These are phyloP conservation scores for Maudiozyma barnettii DNA, from an alignment of 805 yeast genomes.

Conservation along the genomic window DNA sequence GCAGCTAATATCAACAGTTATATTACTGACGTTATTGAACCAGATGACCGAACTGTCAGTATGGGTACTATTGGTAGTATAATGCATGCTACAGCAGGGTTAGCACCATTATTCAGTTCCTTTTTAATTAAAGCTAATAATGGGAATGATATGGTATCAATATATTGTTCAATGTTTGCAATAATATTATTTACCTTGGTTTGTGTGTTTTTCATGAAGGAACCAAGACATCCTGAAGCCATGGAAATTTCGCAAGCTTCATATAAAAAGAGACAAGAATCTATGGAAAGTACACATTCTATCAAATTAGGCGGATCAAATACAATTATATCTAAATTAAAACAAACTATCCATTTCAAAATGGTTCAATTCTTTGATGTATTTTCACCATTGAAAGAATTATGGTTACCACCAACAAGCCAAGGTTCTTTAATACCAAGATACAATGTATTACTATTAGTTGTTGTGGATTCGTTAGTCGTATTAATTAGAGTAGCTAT, in stretches of 20 bases:
- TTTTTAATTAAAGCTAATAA: conserved; percentile 22
- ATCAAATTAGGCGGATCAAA: background rate
- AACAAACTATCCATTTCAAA: conserved; percentile 7
- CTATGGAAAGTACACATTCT: background rate
- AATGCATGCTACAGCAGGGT: conserved; percentile 48
- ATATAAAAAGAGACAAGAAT: conserved; percentile 2
- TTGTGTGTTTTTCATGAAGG: conserved; percentile 40
- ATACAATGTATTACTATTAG: conserved; percentile 39
- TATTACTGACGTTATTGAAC: conserved; percentile 62
- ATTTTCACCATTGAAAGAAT: conserved; percentile 41
- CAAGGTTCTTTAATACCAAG: conserved; percentile 32
- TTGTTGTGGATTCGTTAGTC: conserved; percentile 37
- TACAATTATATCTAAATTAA: background rate
- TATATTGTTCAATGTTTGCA: conserved; percentile 23
- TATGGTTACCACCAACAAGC: conserved; percentile 35
- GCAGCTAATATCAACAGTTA: conserved; percentile 58
- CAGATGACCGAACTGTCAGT: conserved; percentile 45
- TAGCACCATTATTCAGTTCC: conserved; percentile 58
- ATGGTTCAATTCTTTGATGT: conserved; percentile 17
- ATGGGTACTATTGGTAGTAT: conserved; percentile 53
- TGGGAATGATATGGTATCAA: conserved; percentile 25
- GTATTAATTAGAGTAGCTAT: conserved; percentile 34
- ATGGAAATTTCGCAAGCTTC: conserved; percentile 39
- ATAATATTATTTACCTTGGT: conserved; percentile 30
- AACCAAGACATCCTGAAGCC: conserved; percentile 51